Base-by-base conservation (phyloP, 2,329 filamentous ascomycete species). In the Chaetothyriales sp. region DNA sequence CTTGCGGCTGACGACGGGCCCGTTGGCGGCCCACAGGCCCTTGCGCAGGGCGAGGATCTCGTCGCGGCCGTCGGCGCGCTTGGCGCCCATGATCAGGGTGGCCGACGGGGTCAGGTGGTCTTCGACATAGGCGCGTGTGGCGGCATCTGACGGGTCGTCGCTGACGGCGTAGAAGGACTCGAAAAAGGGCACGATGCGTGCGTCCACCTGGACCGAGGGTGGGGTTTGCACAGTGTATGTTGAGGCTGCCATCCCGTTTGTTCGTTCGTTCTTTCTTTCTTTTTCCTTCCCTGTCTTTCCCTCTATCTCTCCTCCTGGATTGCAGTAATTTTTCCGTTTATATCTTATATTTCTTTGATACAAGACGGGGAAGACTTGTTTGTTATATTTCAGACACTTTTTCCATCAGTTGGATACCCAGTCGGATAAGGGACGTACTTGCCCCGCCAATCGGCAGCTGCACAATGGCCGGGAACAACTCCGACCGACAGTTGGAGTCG, bases 21-120 rank as follows among this genome's bases (percentile, higher is more conserved):
- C 58, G 28, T 45, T 48, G 32, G 32, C 32, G 5, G 72, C 69
- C 76, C 76, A 78, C 66, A 77, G 70, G 4, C 63, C 64, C 58
- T 73, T 68, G n/a, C 75, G 68, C 28, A 76, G 62, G 9, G 65
- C 62, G 4, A 77, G 65, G 55, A 78, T 77, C 53, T 74, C 73
- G 48, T 69, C 65, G 36, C 63, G 60, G 1, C 75, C 75, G 8
- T 64, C 62, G 5, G 60, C 70, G 43, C 61, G 67, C 57, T 73
- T 76, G 2, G 66, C 68, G 2, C 68, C 74, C 74, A 78, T 77
- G 36, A 77, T 66, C 47, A 78, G 56, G 6, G 65, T 71, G 1
- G 71, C 75, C 64, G 74, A 67, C 12, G 64, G 51, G 0, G 74
- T 72, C 55, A 76, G 76, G 19, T 62, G 64, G 44, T 53, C 44